Conservation (phyloP, 2,329 filamentous ascomycete species). For the Cytospora chrysosperma region DNA sequence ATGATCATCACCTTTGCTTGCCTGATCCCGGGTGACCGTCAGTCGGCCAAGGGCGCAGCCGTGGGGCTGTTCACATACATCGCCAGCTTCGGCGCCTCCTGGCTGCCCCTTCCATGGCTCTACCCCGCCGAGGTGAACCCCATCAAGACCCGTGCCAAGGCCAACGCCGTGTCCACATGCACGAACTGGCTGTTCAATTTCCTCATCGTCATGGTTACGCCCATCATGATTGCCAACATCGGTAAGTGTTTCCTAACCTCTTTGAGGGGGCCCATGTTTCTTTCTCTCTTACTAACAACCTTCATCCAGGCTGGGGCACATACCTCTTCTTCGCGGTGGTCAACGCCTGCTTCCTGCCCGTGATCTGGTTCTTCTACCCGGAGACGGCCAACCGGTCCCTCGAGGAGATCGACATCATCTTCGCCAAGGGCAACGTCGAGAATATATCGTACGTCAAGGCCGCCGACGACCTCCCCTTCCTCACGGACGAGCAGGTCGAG, state of each 20-base stretch:
- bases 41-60: constrained; percentile 36
- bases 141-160: constrained; percentile 58
- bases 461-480: constrained; percentile 54
- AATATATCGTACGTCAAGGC: constrained; percentile 60
- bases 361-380: constrained; percentile 53
- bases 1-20: constrained; percentile 53
- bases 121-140: constrained; percentile 63
- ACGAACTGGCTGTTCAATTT: constrained; percentile 64
- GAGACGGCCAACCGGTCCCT: constrained; percentile 56
- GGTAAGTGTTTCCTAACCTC: constrained; percentile 18
- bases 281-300: not conserved
- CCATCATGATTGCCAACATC: constrained; percentile 59
- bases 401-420: constrained; percentile 68
- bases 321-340: constrained; percentile 57
- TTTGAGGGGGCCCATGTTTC: no score
- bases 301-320: constrained; percentile 47
- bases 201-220: constrained; percentile 66
- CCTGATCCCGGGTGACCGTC: constrained; percentile 36
- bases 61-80: constrained; percentile 54
- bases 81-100: constrained; percentile 32
- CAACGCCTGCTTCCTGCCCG: constrained; percentile 51
- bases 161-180: constrained; percentile 62
- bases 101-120: constrained; percentile 62
- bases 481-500: constrained; percentile 53
- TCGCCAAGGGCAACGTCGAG: constrained; percentile 55